Percentiles rank a stretch among this genome's conserved stretches.
Evolutionary conservation across 345 rosid genomes (phyloP).

Genomic region (Barbarea vulgaris): DNA sequence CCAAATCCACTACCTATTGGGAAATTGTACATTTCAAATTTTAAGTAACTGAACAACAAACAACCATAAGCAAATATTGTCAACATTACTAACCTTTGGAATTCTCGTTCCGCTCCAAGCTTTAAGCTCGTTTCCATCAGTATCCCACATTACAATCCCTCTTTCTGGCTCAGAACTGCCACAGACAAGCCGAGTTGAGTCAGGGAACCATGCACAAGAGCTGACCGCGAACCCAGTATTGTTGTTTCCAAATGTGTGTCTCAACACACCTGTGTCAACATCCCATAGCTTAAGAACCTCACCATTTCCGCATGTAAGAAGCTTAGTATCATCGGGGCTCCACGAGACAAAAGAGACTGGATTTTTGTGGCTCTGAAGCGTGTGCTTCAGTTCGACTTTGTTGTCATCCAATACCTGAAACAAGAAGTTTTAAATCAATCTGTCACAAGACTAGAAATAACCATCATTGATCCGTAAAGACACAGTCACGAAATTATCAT

Average conservation of each 20-base stretch:
- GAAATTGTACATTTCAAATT: not conserved
- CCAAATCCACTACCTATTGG: slow-evolving; percentile 59
- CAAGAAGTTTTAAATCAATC: slow-evolving; percentile 21
- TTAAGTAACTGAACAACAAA: not conserved
- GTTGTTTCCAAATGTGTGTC: slow-evolving; percentile 80
- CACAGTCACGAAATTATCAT: not conserved
- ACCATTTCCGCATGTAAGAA: slow-evolving; percentile 79
- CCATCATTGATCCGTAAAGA: not conserved
- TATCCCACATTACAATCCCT: slow-evolving; percentile 89
- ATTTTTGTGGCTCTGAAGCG: slow-evolving; percentile 65
- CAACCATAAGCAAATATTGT: not conserved
- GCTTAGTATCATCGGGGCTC: slow-evolving; percentile 82
- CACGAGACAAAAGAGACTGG: slow-evolving; percentile 87
- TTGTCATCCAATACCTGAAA: slow-evolving; percentile 69
- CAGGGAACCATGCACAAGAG: slow-evolving; percentile 98
- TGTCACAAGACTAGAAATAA: not conserved
- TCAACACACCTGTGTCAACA: slow-evolving; percentile 83
- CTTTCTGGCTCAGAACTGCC: slow-evolving; percentile 85
- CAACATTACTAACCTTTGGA: slow-evolving; percentile 57
- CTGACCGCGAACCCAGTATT: slow-evolving; percentile 72
- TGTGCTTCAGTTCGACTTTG: slow-evolving; percentile 56
- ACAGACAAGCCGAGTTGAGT: slow-evolving; percentile 80
- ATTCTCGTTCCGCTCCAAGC: slow-evolving; percentile 82
- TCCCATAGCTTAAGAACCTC: slow-evolving; percentile 97
- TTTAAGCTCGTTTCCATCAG: slow-evolving; percentile 79